phyloP scores from a whole-genome alignment of 371 early-diverging fungal genomes.

The Actinomucor elegans region DNA sequence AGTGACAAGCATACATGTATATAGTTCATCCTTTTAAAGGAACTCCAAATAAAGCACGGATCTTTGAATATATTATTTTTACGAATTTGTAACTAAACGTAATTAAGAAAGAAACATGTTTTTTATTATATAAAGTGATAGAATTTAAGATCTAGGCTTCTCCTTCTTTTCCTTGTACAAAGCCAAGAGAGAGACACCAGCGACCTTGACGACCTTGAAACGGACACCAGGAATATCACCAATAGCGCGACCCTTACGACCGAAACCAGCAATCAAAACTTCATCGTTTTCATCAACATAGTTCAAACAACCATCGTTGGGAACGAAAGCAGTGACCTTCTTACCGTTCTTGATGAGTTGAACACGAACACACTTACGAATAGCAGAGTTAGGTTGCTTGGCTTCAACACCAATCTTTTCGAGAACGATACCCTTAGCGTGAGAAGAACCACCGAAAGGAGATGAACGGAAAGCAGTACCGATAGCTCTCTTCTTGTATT shows the following conservation, averaged over 20 bases:
- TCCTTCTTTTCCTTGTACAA: constrained; percentile 99
- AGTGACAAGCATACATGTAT: not conserved
- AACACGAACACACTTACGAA: constrained; percentile 99
- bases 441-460: constrained; percentile 99
- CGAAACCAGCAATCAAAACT: constrained; percentile 96
- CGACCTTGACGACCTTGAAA: constrained; percentile 99
- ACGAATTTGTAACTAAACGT: too few species aligned
- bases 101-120: too few species aligned
- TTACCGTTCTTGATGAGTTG: constrained; percentile 99
- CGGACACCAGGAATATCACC: constrained; percentile 99
- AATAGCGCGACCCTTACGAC: constrained; percentile 84
- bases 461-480: constrained; percentile 98
- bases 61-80: too few species aligned
- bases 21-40: not conserved
- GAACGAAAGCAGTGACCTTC: constrained; percentile 99
- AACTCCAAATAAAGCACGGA: too few species aligned
- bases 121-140: too few species aligned
- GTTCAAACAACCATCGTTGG: constrained; percentile 99
- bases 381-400: constrained; percentile 99
- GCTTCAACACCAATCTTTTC: constrained; percentile 99
- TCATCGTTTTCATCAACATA: constrained; percentile 98
- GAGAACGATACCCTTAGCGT: constrained; percentile 99
- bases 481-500: constrained; percentile 97
- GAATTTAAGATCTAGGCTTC: constrained; percentile 94
- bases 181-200: constrained; percentile 99